These are phyloP conservation scores for Rhynchospora tenuis DNA, from an alignment of 176 grass and related monocot species.

Conservation along the genomic window DNA sequence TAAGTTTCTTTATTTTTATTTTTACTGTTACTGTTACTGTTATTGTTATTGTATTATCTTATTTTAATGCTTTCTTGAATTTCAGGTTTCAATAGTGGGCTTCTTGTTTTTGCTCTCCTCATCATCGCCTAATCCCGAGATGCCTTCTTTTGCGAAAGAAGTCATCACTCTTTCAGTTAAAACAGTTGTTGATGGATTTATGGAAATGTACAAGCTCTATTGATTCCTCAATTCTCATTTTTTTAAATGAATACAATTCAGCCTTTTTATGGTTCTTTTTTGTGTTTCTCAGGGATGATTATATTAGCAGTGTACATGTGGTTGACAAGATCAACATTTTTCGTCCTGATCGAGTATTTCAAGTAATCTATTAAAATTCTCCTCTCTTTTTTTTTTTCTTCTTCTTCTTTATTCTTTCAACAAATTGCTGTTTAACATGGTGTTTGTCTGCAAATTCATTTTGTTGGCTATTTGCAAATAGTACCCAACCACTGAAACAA, in stretches of 20 bases:
- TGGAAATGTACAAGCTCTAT: constrained; percentile 59
- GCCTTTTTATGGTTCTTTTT: background rate
- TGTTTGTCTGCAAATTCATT: background rate
- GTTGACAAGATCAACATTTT: constrained; percentile 92
- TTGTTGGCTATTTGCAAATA: constrained; percentile 1
- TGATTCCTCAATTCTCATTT: constrained; percentile 13
- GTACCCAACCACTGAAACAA: background rate
- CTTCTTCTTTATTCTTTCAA: background rate
- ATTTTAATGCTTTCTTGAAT: constrained; percentile 28
- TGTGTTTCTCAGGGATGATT: constrained; percentile 47
- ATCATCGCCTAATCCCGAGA: constrained; percentile 36
- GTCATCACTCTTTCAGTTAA: constrained; percentile 52
- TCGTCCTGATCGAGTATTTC: constrained; percentile 88
- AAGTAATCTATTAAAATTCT: constrained; percentile 39
- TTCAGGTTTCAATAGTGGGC: constrained; percentile 83
- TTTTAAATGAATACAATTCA: constrained; percentile 19
- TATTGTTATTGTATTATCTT: background rate
- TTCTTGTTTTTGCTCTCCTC: constrained; percentile 64
- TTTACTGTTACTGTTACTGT: too few relatives aligned
- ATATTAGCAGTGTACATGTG: constrained; percentile 37
- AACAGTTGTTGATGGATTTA: constrained; percentile 91
- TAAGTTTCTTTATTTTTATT: constrained; percentile 11
- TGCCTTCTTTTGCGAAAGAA: constrained; percentile 70
- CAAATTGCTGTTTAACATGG: background rate
- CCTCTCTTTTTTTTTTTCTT: background rate